phyloP scores from a whole-genome alignment of 805 yeast species.

The Cyberlindnera subsufficiens region DNA sequence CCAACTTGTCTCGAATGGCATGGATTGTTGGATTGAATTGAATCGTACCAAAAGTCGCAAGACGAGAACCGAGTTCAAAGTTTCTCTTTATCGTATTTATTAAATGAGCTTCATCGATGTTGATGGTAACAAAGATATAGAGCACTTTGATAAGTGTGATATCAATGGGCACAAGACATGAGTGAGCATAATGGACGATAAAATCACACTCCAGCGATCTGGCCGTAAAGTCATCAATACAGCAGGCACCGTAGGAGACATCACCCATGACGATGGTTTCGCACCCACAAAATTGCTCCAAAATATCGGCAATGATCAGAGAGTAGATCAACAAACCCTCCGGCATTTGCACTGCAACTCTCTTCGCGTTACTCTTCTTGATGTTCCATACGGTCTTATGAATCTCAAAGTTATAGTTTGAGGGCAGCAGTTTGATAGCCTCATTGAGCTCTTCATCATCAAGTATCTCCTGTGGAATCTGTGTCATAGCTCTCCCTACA shows the following conservation, averaged over 20 bases:
- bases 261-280: constrained; percentile 97
- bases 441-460: constrained; percentile 77
- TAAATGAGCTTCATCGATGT: constrained; percentile 78
- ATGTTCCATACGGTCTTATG: constrained; percentile 96
- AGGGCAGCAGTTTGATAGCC: constrained; percentile 76
- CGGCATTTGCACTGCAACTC: constrained; percentile 96
- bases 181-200: constrained; percentile 94
- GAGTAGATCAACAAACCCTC: constrained; percentile 91
- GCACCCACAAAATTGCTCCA: constrained; percentile 84
- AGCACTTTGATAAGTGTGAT: constrained; percentile 84
- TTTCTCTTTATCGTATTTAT: constrained; percentile 70
- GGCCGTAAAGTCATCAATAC: constrained; percentile 96
- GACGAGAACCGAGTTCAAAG: constrained; percentile 53
- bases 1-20: constrained; percentile 57
- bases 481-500: constrained; percentile 66
- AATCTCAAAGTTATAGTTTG: constrained; percentile 91
- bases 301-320: constrained; percentile 81
- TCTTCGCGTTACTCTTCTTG: constrained; percentile 59
- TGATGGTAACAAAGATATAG: constrained; percentile 93
- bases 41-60: constrained; percentile 92
- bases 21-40: constrained; percentile 96
- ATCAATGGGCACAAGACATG: constrained; percentile 94
- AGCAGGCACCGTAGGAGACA: constrained; percentile 97
- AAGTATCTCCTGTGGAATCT: constrained; percentile 81
- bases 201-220: constrained; percentile 89